Percentiles rank a stretch among this genome's conserved stretches.
Conservation (phyloP, 768 basidiomycete species). For the Tephrocybe rancida region DNA sequence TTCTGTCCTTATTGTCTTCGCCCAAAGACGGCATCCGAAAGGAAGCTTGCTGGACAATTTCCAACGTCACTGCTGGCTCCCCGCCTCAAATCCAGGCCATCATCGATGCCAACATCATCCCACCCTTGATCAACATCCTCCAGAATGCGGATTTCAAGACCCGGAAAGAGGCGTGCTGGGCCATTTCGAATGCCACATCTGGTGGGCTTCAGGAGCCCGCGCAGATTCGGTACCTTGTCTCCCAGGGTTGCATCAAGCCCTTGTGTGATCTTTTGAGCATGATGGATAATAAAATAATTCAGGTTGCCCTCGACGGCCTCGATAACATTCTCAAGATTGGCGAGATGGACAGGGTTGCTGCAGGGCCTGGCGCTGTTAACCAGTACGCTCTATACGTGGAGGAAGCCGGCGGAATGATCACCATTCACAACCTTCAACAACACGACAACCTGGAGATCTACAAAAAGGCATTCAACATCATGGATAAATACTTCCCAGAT, state of each 20-base stretch:
- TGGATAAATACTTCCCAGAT: constrained; percentile 98
- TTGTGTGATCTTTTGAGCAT: constrained; percentile 94
- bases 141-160: constrained; percentile 99
- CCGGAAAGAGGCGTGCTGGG: constrained; percentile 99
- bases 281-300: constrained; percentile 99
- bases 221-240: constrained; percentile 97
- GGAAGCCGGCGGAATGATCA: constrained; percentile 98
- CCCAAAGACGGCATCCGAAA: constrained; percentile 99
- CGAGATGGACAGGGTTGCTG: constrained; percentile 87
- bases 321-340: constrained; percentile 99
- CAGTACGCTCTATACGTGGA: constrained; percentile 95
- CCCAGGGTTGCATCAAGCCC: constrained; percentile 98
- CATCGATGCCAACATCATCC: constrained; percentile 97
- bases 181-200: constrained; percentile 98
- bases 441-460: constrained; percentile 99
- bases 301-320: constrained; percentile 95
- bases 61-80: constrained; percentile 96
- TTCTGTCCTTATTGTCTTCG: constrained; percentile 90
- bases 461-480: constrained; percentile 99
- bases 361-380: constrained; percentile 83
- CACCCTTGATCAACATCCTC: constrained; percentile 97
- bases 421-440: constrained; percentile 98
- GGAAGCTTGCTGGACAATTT: constrained; percentile 99
- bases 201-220: constrained; percentile 95
- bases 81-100: constrained; percentile 97